Percentiles rank a stretch among this genome's conserved stretches.
Evolutionary conservation across 1,139 yeast genomes (phyloP).

Genomic region (Debaryomyces udenii): DNA sequence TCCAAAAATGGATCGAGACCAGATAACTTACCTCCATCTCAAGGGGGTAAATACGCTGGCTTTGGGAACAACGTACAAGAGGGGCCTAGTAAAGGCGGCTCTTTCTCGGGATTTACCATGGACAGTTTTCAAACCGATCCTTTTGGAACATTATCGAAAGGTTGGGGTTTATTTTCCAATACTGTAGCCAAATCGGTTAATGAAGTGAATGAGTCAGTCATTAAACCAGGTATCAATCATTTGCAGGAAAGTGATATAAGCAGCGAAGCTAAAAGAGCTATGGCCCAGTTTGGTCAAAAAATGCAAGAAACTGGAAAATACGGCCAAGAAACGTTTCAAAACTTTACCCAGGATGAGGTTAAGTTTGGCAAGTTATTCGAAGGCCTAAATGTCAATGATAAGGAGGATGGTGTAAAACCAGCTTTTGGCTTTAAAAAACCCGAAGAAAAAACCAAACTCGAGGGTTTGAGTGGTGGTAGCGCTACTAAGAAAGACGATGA

Average conservation of each 20-base stretch:
- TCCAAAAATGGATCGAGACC: slow-evolving; percentile 73
- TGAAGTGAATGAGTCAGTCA: slow-evolving; percentile 85
- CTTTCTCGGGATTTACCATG: slow-evolving; percentile 60
- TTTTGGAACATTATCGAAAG: slow-evolving; percentile 81
- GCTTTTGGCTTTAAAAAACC: slow-evolving; percentile 76
- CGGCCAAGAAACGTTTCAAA: slow-evolving; percentile 66
- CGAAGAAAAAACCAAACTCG: slow-evolving; percentile 56
- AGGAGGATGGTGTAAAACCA: slow-evolving; percentile 46
- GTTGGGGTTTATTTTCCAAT: slow-evolving; percentile 90
- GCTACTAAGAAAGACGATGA: slow-evolving; percentile 29
- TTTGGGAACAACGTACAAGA: slow-evolving; percentile 73
- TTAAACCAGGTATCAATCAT: slow-evolving; percentile 84
- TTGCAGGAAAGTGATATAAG: slow-evolving; percentile 81
- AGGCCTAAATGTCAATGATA: slow-evolving; percentile 35
- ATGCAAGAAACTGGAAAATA: slow-evolving; percentile 87
- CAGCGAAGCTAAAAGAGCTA: slow-evolving; percentile 82
- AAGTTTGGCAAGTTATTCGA: slow-evolving; percentile 57
- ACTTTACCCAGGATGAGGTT: slow-evolving; percentile 60
- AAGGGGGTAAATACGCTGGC: slow-evolving; percentile 92
- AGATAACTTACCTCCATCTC: slow-evolving; percentile 82
- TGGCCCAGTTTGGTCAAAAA: slow-evolving; percentile 93
- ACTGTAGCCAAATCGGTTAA: slow-evolving; percentile 80
- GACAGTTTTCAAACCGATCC: slow-evolving; percentile 87
- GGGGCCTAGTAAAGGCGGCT: slow-evolving; percentile 27
- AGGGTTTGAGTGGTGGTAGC: slow-evolving; percentile 51